Base-by-base conservation (phyloP, 371 early-diverging fungal genomes). In the Saksenaea vasiformis region DNA sequence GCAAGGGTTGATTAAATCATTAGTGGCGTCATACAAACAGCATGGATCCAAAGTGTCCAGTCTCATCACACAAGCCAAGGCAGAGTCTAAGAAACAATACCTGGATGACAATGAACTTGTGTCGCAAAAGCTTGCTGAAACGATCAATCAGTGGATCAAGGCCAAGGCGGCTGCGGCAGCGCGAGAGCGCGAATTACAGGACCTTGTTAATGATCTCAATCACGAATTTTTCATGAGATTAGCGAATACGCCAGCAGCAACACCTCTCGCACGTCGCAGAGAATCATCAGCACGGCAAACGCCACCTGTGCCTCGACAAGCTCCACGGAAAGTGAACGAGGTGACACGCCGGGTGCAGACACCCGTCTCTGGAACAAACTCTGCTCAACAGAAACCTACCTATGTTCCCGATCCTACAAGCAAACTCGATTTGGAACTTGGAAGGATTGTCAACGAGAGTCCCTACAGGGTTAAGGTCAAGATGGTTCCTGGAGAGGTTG, bases 141-240 rank as follows among this genome's bases (percentile, higher is more conserved):
- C 82, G 8, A 53, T 82, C 28, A 77, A 77, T 44, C 80, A 78
- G 62, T 84, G 79, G 80, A 60, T 77, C 26, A 72, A 76, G 36
- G 58, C 69, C 2, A 68, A 78, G 47, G 41, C 67, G 1, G 72
- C 69, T 1, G 71, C 72, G 1, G 56, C 64, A 11, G 62, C 73
- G 5, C 58, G 78, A 51, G 77, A 74, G 37, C 71, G 69, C 10
- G 81, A 81, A 36, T 36, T 81, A 13, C 78, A 78, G 37, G 66
- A 66, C 3, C 74, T 74, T 41, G 76, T 81, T 28, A 71, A 74
- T 36, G 71, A 73, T 34, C 62, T 81, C 5, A 70, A 78, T 15
- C 78, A 81, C 53, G 78, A 81, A 51, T 81, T 78, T 44, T 81
- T 76, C 60, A 78, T 78, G 15, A 81, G 78, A 47, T 55, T 81